Evolutionary conservation across 2,329 filamentous ascomycete species (phyloP).

Genomic region (Paramyrothecium roridum): DNA sequence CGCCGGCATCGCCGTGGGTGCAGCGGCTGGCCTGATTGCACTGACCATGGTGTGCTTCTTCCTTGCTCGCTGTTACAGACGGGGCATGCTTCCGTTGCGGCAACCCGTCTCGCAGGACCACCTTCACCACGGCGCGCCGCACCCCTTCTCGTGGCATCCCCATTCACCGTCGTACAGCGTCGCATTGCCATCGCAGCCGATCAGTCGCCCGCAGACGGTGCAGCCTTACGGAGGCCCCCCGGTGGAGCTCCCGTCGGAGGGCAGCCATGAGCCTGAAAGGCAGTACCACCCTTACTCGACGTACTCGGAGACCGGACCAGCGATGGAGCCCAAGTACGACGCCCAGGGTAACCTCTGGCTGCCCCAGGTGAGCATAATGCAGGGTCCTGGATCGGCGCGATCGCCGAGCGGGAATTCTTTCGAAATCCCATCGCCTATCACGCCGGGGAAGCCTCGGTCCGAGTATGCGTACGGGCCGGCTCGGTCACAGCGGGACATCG

Average conservation of each 20-base stretch:
- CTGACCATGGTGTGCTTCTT: slow-evolving; percentile 22
- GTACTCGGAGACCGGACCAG: slow-evolving; percentile 8
- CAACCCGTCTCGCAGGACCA: slow-evolving; percentile 19
- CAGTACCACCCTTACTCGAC: slow-evolving; percentile 11
- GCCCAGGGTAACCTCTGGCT: slow-evolving; percentile 27
- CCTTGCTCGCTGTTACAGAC: slow-evolving; percentile 23
- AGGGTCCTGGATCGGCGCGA: slow-evolving; percentile 13
- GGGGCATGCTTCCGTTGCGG: slow-evolving; percentile 8
- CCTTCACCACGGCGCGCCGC: slow-evolving; percentile 16
- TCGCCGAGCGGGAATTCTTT: slow-evolving; percentile 3
- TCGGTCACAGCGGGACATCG: neutral
- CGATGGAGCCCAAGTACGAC: slow-evolving; percentile 23
- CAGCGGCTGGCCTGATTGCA: slow-evolving; percentile 22
- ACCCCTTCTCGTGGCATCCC: slow-evolving; percentile 21
- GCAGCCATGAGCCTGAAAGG: slow-evolving; percentile 8
- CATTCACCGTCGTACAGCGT: slow-evolving; percentile 16
- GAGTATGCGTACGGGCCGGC: neutral
- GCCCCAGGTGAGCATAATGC: slow-evolving; percentile 28
- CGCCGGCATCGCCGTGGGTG: slow-evolving; percentile 39
- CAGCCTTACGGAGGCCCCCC: slow-evolving; percentile 18
- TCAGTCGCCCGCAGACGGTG: slow-evolving; percentile 11
- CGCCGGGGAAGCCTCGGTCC: neutral
- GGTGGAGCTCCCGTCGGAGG: slow-evolving; percentile 19
- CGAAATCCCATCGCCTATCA: neutral
- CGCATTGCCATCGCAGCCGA: slow-evolving; percentile 12